A percentile compares a stretch with the other conserved stretches of the same genome.
Evolutionary conservation across 1,284 basidiomycete species (phyloP).

Genomic region (Moniliophthora roreri): DNA sequence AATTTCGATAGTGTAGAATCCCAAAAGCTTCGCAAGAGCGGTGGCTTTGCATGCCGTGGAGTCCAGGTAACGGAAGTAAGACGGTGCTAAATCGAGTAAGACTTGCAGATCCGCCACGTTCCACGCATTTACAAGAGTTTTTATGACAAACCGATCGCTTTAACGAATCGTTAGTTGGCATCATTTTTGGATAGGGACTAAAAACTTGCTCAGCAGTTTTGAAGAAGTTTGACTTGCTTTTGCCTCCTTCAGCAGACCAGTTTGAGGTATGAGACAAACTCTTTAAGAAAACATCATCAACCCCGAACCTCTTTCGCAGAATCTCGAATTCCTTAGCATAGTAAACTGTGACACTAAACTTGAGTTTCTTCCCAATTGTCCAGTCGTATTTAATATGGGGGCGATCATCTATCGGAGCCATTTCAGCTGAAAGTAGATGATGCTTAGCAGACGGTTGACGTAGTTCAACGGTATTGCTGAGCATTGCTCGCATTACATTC

Average conservation of each 20-base stretch:
- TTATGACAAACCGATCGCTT: conserved; percentile 76
- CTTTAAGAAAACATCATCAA: conserved; percentile 60
- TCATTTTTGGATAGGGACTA: no score
- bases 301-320: conserved; percentile 62
- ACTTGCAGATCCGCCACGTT: conserved; percentile 80
- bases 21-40: conserved; percentile 72
- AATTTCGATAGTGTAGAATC: conserved; percentile 77
- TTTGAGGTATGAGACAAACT: conserved; percentile 62
- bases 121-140: conserved; percentile 81
- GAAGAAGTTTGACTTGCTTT: conserved; percentile 77
- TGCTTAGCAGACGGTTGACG: conserved; percentile 38
- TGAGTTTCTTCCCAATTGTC: conserved; percentile 68
- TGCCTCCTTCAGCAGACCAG: conserved; percentile 73
- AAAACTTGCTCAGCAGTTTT: conserved; percentile 77
- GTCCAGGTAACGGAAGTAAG: conserved; percentile 77
- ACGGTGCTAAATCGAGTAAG: conserved; percentile 64
- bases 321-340: conserved; percentile 77
- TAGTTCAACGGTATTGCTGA: conserved; percentile 24
- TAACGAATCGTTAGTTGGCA: no score
- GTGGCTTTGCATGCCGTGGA: conserved; percentile 64
- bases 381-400: conserved; percentile 82
- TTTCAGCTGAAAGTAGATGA: conserved; percentile 44
- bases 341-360: conserved; percentile 77
- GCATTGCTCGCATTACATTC: conserved; percentile 57
- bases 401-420: conserved; percentile 55